Evolutionary conservation across 2,329 filamentous ascomycete species (phyloP).

Genomic region (Talaromyces sp.): DNA sequence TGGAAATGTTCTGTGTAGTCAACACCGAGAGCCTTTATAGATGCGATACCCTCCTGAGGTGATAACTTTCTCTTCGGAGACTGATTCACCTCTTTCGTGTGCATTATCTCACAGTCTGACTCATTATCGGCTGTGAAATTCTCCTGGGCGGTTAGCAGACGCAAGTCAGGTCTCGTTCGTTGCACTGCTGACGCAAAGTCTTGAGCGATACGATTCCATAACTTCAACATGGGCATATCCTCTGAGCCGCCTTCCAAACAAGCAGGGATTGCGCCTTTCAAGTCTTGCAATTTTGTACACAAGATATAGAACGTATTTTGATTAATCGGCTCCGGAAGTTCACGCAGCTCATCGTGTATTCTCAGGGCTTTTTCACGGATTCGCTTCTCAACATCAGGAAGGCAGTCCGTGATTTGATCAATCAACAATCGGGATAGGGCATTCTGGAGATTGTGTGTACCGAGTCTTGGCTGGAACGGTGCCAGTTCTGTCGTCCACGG

Average conservation of each 20-base stretch:
- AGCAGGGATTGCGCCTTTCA: constrained; percentile 53
- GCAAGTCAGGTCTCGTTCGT: constrained; percentile 41
- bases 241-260: constrained; percentile 51
- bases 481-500: constrained; percentile 48
- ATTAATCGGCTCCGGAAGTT: constrained; percentile 62
- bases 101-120: constrained; percentile 28
- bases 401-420: constrained; percentile 41
- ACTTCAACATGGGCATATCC: constrained; percentile 40
- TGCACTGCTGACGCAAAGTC: constrained; percentile 51
- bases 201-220: constrained; percentile 46
- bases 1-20: constrained; percentile 27
- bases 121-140: constrained; percentile 21
- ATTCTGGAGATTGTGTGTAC: constrained; percentile 49
- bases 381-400: constrained; percentile 36
- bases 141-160: constrained; percentile 25
- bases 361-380: constrained; percentile 47
- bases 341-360: constrained; percentile 54
- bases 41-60: background rate
- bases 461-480: constrained; percentile 46
- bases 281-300: constrained; percentile 54
- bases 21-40: background rate
- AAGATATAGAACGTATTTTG: constrained; percentile 65
- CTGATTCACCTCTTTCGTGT: background rate
- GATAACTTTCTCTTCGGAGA: background rate
- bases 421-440: constrained; percentile 50